A percentile compares a stretch with the other conserved stretches of the same genome.
phyloP scores from a whole-genome alignment of 768 basidiomycete genomes.

The Candolleomyces aberdarensis region DNA sequence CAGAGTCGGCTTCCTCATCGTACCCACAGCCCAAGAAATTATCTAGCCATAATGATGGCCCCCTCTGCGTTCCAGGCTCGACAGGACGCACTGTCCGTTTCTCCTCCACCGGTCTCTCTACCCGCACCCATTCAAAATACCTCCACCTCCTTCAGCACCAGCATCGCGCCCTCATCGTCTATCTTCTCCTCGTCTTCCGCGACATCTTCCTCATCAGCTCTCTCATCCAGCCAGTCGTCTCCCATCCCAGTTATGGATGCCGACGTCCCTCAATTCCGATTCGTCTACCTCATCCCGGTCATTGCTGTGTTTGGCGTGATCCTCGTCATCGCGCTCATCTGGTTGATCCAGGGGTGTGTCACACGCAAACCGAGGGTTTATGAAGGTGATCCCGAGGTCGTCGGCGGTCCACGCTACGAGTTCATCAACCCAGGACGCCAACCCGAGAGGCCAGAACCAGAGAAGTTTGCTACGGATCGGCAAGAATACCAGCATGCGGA shows the following conservation, averaged over 20 bases:
- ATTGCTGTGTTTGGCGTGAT: slow-evolving; percentile 2
- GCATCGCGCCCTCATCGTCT: not conserved
- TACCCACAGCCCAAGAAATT: slow-evolving; percentile 39
- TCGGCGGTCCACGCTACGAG: not conserved
- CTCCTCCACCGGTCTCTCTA: not conserved
- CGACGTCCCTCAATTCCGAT: not conserved
- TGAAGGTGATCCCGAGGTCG: not conserved
- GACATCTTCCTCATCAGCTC: not conserved
- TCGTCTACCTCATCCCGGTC: slow-evolving; percentile 10
- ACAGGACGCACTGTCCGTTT: not conserved
- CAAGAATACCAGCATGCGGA: not conserved
- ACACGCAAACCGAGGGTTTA: slow-evolving; percentile 5
- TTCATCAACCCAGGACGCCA: not conserved
- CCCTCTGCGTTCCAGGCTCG: not conserved
- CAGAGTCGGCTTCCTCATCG: slow-evolving; percentile 43
- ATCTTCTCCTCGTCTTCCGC: not conserved
- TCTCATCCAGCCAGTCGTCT: not conserved
- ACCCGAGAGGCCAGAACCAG: not conserved
- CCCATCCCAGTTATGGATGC: not conserved
- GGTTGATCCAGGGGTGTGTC: slow-evolving; percentile 9
- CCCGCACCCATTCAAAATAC: slow-evolving; percentile 3
- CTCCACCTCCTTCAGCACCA: not conserved
- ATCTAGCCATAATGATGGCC: slow-evolving; percentile 8
- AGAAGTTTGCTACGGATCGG: not conserved
- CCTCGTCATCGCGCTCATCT: not conserved